Evolutionary conservation across 371 early-diverging fungal species (phyloP), one percentile per base, ranked within the genome.

Genomic region (Massospora cicadina): DNA sequence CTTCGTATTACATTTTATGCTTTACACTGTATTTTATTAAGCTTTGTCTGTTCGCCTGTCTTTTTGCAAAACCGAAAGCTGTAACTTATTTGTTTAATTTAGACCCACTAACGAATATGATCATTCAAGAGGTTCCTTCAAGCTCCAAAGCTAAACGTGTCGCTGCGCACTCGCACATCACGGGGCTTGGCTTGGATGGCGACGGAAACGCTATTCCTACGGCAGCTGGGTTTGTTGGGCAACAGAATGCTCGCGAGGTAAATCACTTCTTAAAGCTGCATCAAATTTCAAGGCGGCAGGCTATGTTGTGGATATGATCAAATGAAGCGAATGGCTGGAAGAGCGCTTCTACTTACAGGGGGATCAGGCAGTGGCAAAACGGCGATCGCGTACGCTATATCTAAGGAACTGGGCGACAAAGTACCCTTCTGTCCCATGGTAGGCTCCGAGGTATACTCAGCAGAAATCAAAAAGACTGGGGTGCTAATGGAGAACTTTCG

Each of bases 381-480:
- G 0, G 91, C 91, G 2, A 83, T 91, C 68, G 97, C 97, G 0
- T 78, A 96, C 55, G 95, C 95, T 0, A 85, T 95, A 68, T 86
- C 95, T 24, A 93, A 97, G 71, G 97, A 95, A 71, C 82, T 98
- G 28, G 98, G 98, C 0, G 83, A 90, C 66, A 91, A 94, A 70
- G 93, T 96, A 1, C 98, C 97, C n/a, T 96, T 96, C 77, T 94
- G 95, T 67, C 93, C 94, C 27, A 95, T 98, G 88, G 94, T 93
- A 12, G 98, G 95, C 26, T 89, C 90, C 70, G 98, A 99, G 77
- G 96, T 98, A 17, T 95, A 90, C 71, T 95, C 95, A 32, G 82
- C 90, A 58, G 95, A 97, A 74, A 89, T 98, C 66, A 98, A 97
- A 73, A 98, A 98, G 79, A 95, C 98, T 2, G 99, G 98, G 72